A percentile compares a stretch with the other conserved stretches of the same genome.
These are phyloP conservation scores for Puccinia coronata DNA, from an alignment of 1,284 basidiomycete species.

Conservation along the genomic window DNA sequence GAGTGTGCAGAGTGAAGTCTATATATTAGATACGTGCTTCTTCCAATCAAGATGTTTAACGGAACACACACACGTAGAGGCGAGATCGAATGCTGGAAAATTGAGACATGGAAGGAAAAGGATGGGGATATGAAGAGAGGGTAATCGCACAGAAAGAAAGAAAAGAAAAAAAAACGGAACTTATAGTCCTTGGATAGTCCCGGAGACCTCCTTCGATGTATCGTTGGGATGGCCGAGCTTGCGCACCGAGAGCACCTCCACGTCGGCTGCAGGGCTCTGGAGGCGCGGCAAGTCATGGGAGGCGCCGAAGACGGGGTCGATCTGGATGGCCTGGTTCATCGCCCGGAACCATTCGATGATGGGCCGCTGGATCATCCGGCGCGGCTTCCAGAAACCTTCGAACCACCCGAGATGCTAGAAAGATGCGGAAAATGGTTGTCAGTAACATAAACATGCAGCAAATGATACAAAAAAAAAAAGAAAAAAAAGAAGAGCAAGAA, in stretches of 20 bases:
- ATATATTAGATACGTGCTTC: too few species aligned
- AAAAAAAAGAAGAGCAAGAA: neutral
- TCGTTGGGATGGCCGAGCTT: neutral
- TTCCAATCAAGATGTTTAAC: too few species aligned
- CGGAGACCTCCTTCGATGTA: neutral
- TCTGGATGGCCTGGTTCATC: conserved; percentile 60
- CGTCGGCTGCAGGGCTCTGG: neutral
- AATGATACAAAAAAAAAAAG: too few species aligned
- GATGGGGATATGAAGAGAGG: neutral
- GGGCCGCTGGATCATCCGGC: conserved; percentile 72
- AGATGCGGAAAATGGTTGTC: too few species aligned
- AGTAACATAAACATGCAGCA: neutral
- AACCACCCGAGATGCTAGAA: conserved; percentile 50
- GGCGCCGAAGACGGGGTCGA: too few species aligned
- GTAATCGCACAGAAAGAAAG: neutral
- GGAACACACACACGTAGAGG: too few species aligned
- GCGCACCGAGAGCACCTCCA: conserved; percentile 1
- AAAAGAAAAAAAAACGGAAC: neutral
- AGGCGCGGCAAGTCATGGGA: neutral
- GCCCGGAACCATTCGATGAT: conserved; percentile 73
- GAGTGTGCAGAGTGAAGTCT: too few species aligned
- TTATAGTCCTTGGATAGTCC: conserved; percentile 25
- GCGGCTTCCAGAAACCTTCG: conserved; percentile 60
- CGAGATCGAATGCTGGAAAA: too few species aligned
- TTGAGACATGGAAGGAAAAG: neutral